Evolutionary conservation across 495 filamentous ascomycete genomes (phyloP).

Genomic region (Endocarpon pusillum): DNA sequence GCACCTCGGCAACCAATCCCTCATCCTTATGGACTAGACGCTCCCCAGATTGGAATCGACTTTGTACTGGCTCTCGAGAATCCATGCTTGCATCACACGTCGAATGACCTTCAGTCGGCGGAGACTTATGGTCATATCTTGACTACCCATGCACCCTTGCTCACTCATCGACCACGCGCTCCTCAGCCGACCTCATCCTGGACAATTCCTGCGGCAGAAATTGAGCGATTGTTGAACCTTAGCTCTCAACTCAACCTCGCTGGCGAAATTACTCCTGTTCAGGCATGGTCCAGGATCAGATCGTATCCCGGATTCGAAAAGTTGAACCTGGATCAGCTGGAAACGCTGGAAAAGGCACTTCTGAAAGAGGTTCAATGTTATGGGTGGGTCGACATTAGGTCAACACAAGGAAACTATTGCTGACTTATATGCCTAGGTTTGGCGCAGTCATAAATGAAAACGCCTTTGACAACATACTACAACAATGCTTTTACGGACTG

Average conservation of each 20-base stretch:
- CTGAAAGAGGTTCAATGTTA: conserved; percentile 9
- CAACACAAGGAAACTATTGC: not conserved
- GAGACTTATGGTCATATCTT: conserved; percentile 11
- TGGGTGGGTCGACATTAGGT: conserved; percentile 9
- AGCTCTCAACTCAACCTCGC: conserved; percentile 41
- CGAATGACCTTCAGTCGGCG: conserved; percentile 3
- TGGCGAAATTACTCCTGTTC: conserved; percentile 41
- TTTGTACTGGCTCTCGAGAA: conserved; percentile 14
- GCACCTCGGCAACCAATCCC: not conserved
- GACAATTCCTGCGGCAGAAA: conserved; percentile 8
- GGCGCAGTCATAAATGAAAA: conserved; percentile 12
- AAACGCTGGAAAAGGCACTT: conserved; percentile 9
- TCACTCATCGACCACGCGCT: conserved; percentile 6
- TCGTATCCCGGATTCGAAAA: conserved; percentile 10
- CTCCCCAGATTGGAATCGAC: conserved; percentile 10
- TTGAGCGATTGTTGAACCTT: conserved; percentile 12
- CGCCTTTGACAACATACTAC: conserved; percentile 2
- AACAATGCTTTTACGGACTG: not conserved
- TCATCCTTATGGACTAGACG: conserved; percentile 1
- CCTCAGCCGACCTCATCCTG: conserved; percentile 8
- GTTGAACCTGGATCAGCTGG: conserved; percentile 5
- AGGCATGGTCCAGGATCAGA: conserved; percentile 13
- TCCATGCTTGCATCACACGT: conserved; percentile 13
- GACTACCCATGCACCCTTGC: conserved; percentile 10
- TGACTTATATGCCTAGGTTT: conserved; percentile 5